Evolutionary conservation across 441 rosid genomes (phyloP).

Genomic region (Gossypium davidsonii): DNA sequence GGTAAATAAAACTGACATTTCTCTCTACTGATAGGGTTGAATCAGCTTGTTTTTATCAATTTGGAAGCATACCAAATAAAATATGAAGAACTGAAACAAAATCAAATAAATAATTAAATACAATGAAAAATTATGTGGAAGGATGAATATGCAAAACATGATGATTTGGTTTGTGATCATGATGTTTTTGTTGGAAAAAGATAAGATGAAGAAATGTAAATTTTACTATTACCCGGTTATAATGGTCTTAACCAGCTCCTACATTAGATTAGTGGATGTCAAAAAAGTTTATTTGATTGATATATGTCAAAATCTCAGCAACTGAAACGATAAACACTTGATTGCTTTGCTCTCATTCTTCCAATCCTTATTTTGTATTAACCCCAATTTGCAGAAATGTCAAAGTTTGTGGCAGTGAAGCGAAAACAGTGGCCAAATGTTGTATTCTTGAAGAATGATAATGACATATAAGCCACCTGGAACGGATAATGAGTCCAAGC

Average conservation of each 20-base stretch:
- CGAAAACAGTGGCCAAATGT: not conserved
- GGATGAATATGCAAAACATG: conserved; percentile 2
- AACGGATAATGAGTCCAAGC: not conserved
- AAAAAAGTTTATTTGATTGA: not conserved
- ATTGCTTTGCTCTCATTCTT: not conserved
- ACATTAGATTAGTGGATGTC: not conserved
- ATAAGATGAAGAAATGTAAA: not conserved
- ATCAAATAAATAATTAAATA: not conserved
- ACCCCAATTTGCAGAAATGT: not conserved
- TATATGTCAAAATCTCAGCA: not conserved
- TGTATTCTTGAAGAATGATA: not conserved
- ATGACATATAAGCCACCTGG: not conserved
- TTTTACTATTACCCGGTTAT: not conserved
- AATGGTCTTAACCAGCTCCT: not conserved
- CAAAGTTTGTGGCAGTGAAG: not conserved
- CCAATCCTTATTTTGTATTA: not conserved
- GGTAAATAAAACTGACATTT: not conserved
- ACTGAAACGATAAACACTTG: not conserved
- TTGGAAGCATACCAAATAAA: not conserved
- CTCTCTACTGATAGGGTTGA: not conserved
- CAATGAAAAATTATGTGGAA: not conserved
- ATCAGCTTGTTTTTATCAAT: not conserved
- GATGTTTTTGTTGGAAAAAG: not conserved
- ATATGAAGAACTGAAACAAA: not conserved
- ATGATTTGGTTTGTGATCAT: conserved; percentile 1